A percentile compares a stretch with the other conserved stretches of the same genome.
These are phyloP conservation scores for Boletus rubescentipes DNA, from an alignment of 768 basidiomycete genomes.

Conservation along the genomic window DNA sequence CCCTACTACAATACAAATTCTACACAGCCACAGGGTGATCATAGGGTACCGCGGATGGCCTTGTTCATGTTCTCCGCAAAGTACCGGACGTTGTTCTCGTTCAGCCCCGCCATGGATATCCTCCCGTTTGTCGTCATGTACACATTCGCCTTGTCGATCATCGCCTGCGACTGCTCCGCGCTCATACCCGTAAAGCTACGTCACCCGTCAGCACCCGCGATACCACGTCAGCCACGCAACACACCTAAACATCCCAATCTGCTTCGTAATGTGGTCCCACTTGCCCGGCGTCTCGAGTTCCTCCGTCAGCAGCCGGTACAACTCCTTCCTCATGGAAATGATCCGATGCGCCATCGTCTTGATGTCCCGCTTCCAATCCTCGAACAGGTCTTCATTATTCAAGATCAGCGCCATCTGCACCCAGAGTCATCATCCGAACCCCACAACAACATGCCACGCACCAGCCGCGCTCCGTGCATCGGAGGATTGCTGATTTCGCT, in stretches of 20 bases:
- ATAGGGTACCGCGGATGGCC: constrained; percentile 54
- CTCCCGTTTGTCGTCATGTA: constrained; percentile 87
- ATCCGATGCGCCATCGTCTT: constrained; percentile 76
- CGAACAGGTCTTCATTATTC: constrained; percentile 69
- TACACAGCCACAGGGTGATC: constrained; percentile 22
- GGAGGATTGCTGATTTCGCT: constrained; percentile 97
- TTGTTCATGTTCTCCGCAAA: constrained; percentile 71
- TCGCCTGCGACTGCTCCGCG: constrained; percentile 57
- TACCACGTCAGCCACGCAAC: constrained; percentile 11
- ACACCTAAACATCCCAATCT: constrained; percentile 98
- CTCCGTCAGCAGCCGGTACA: constrained; percentile 65
- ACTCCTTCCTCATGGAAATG: constrained; percentile 83
- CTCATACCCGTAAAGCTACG: constrained; percentile 82
- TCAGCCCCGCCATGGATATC: constrained; percentile 94
- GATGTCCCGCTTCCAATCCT: constrained; percentile 90
- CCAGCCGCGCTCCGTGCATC: constrained; percentile 85
- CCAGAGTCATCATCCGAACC: background rate
- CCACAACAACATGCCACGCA: constrained; percentile 36
- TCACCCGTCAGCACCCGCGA: constrained; percentile 9
- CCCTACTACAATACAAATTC: background rate
- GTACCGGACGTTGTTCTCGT: constrained; percentile 72
- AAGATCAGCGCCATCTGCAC: constrained; percentile 76
- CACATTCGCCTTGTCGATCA: constrained; percentile 74
- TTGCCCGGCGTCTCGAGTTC: constrained; percentile 85
- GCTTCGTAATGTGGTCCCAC: constrained; percentile 94